Conservation (phyloP, 2,329 filamentous ascomycete genomes). For the Xylariaceae sp. region DNA sequence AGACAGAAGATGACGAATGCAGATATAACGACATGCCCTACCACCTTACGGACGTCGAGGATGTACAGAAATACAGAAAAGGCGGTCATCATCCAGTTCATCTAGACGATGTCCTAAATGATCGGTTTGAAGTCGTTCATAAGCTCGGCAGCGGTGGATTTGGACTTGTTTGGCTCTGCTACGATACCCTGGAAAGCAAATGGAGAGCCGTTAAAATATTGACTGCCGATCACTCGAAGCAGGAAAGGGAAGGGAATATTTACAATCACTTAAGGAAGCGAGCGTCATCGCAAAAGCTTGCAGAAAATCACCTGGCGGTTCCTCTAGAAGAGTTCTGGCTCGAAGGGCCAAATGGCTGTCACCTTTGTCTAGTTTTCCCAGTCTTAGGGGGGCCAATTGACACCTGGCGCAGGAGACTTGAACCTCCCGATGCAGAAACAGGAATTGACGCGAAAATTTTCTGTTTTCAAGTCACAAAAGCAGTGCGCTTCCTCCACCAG, state of each 20-base stretch:
- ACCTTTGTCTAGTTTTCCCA: conserved; percentile 27
- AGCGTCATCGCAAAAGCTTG: neutral
- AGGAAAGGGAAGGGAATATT: conserved; percentile 4
- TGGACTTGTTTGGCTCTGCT: conserved; percentile 31
- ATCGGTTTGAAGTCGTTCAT: conserved; percentile 25
- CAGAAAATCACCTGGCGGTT: conserved; percentile 14
- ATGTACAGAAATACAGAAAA: conserved; percentile 25
- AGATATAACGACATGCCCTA: neutral
- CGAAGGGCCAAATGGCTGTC: conserved; percentile 29
- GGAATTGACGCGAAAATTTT: neutral
- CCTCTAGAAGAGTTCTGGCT: conserved; percentile 29
- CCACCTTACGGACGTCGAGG: conserved; percentile 3
- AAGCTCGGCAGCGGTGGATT: conserved; percentile 30
- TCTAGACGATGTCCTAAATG: conserved; percentile 21
- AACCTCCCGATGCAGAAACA: neutral
- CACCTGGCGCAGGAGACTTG: conserved; percentile 3
- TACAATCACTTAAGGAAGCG: conserved; percentile 3
- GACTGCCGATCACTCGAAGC: conserved; percentile 16
- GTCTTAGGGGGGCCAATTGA: conserved; percentile 12
- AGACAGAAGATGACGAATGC: neutral
- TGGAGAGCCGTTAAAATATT: conserved; percentile 34
- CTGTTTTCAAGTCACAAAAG: neutral
- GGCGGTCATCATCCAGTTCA: conserved; percentile 30
- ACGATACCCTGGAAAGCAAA: neutral
- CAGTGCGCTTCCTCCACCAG: neutral